phyloP scores from a whole-genome alignment of 208 protist species.

The Willaertia magna region DNA sequence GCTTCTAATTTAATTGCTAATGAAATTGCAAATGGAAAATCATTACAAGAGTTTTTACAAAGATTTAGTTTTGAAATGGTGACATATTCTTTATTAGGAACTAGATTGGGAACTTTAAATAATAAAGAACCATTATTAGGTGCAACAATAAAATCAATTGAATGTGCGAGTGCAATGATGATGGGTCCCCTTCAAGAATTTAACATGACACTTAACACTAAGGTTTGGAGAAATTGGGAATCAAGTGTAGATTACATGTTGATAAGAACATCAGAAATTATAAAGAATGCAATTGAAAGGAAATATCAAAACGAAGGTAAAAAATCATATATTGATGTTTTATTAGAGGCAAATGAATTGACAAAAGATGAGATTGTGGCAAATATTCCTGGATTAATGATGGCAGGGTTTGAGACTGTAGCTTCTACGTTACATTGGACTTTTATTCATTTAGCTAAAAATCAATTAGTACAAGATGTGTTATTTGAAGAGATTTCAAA shows the following conservation, averaged over 20 bases:
- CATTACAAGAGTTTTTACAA: neutral
- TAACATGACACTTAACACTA: neutral
- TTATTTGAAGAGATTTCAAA: neutral
- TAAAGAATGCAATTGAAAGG: neutral
- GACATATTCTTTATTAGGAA: neutral
- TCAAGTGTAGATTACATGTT: neutral
- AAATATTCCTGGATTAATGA: constrained; percentile 8
- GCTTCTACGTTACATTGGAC: neutral
- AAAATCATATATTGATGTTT: neutral
- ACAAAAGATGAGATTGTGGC: neutral
- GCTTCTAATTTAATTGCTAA: neutral
- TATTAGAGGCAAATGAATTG: neutral
- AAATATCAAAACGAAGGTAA: no score
- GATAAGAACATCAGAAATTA: neutral
- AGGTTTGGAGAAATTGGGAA: neutral
- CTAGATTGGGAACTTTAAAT: neutral
- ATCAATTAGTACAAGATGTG: neutral
- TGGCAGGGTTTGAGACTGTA: constrained; percentile 8
- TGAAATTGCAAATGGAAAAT: neutral
- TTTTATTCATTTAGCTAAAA: neutral
- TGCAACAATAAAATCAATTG: neutral
- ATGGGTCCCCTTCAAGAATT: neutral
- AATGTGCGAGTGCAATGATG: constrained; percentile 2
- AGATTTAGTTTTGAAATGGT: constrained; percentile 1
- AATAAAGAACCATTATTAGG: neutral